Evolutionary conservation across 2,329 filamentous ascomycete genomes (phyloP), one percentile per base, ranked within the genome.

Genomic region (Colletotrichum cuscutae): DNA sequence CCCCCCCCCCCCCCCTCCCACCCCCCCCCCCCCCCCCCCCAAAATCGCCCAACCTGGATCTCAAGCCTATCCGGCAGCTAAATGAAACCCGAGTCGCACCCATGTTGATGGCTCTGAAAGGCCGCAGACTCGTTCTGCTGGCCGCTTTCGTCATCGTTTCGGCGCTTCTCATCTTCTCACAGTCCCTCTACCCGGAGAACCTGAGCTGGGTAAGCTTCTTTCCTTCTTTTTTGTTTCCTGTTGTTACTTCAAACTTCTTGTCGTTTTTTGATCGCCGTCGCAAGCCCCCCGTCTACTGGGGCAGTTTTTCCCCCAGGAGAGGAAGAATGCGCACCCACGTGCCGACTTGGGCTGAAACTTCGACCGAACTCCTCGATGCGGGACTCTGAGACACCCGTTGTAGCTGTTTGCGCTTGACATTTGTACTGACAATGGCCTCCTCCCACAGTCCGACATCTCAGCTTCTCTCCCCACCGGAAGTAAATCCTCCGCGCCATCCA

Each of bases 61-160:
- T 73, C 66, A 65, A 68, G 71, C 65, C 70, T 28, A 58, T 66
- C 71, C 61, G 65, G 65, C 70, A 68, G 37, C 58, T 68, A 63
- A 65, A 65, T 74, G 71, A 73, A 57, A 73, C 59, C 57, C 61
- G 62, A 30, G 30, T 74, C 30, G 53, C 56, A 53, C 62, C 72
- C 57, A 68, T 74, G 74, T 22, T 75, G 37, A 68, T 65, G 68
- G 59, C 65, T 59, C 61, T 72, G 52, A 74, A 74, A 67, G 72
- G 72, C 68, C 74, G 74, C 56, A 65, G 72, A 53, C 58, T 74
- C 26, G 54, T 53, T 28, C 57, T 74, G 72, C 64, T 74, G 49
- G 67, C 72, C 5, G 65, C 53, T 6, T 68, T 74, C 42, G 58
- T 71, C 24, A 24, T 68, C 26, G 49, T 68, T 53, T 52, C 65